Percentiles rank a stretch among this genome's conserved stretches.
Conservation (phyloP, 2,329 filamentous ascomycete genomes). For the Epichloe typhina region DNA sequence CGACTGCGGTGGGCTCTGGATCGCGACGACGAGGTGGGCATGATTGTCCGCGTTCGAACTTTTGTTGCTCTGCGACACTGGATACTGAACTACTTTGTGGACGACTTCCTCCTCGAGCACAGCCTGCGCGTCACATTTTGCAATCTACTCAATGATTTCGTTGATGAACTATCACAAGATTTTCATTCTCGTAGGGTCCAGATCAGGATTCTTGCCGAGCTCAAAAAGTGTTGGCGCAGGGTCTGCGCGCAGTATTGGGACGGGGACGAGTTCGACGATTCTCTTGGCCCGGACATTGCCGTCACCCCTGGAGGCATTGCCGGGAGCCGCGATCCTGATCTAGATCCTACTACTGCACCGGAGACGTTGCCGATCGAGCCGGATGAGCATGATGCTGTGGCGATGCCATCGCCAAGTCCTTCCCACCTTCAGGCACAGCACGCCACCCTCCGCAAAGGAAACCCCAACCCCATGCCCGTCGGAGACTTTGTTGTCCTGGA, state of each 20-base stretch:
- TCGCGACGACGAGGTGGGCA: constrained; percentile 68
- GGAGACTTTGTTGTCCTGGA: constrained; percentile 31
- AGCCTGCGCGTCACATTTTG: constrained; percentile 68
- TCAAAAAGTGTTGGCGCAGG: constrained; percentile 95
- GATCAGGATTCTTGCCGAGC: constrained; percentile 77
- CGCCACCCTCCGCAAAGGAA: constrained; percentile 30
- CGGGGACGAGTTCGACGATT: constrained; percentile 50
- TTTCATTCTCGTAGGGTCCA: constrained; percentile 35
- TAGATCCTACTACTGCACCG: constrained; percentile 41
- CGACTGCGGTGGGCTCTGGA: constrained; percentile 77
- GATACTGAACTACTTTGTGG: constrained; percentile 95
- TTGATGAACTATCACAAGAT: constrained; percentile 39
- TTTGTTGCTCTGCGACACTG: constrained; percentile 94
- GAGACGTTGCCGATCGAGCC: constrained; percentile 29
- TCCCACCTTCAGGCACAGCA: background rate
- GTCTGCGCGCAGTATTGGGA: constrained; percentile 89
- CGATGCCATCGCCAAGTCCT: constrained; percentile 13
- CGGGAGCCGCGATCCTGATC: constrained; percentile 41
- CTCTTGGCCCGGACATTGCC: constrained; percentile 47
- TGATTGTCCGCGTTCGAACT: constrained; percentile 87
- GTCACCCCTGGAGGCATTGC: constrained; percentile 65
- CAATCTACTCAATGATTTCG: constrained; percentile 58
- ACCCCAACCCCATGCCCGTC: constrained; percentile 32
- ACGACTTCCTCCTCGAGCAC: constrained; percentile 77
- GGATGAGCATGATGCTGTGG: constrained; percentile 30